phyloP scores from a whole-genome alignment of 805 yeast species.

The Nakazawaea wyomingensis region DNA sequence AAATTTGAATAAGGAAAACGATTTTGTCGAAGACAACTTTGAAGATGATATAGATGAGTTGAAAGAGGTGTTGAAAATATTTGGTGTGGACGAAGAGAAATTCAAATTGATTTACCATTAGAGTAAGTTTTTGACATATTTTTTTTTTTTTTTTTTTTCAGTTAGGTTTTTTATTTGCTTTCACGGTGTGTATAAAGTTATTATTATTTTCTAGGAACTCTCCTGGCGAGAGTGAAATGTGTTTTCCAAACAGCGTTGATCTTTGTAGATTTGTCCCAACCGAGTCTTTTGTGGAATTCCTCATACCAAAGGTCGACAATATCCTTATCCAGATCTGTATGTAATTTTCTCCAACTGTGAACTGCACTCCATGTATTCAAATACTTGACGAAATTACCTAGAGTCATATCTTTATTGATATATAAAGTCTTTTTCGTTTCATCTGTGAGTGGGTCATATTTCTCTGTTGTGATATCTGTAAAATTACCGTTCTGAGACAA shows the following conservation, averaged over 20 bases:
- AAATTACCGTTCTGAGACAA: constrained; percentile 20
- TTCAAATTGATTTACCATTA: constrained; percentile 7
- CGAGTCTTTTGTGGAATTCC: constrained; percentile 25
- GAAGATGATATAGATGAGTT: constrained; percentile 5
- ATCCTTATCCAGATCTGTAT: constrained; percentile 16
- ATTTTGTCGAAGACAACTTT: constrained; percentile 2
- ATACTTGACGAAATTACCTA: constrained; percentile 18
- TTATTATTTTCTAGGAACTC: constrained; percentile 7
- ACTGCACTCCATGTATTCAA: constrained; percentile 22
- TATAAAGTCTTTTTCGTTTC: constrained; percentile 14
- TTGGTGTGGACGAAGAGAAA: constrained; percentile 8
- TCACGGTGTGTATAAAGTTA: too few relatives aligned
- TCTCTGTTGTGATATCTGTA: constrained; percentile 22
- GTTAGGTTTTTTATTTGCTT: too few relatives aligned
- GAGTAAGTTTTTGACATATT: neutral
- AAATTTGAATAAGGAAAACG: neutral
- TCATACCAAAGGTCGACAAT: constrained; percentile 17
- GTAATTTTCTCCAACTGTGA: constrained; percentile 20
- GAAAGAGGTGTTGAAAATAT: constrained; percentile 3
- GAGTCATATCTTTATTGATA: constrained; percentile 15
- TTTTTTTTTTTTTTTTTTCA: too few relatives aligned
- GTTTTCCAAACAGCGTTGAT: constrained; percentile 52
- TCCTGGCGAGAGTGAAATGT: constrained; percentile 43
- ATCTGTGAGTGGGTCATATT: constrained; percentile 21
- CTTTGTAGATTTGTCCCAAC: constrained; percentile 40